Conservation (phyloP, 2,329 filamentous ascomycete genomes). For the Hypoxylon sp. region DNA sequence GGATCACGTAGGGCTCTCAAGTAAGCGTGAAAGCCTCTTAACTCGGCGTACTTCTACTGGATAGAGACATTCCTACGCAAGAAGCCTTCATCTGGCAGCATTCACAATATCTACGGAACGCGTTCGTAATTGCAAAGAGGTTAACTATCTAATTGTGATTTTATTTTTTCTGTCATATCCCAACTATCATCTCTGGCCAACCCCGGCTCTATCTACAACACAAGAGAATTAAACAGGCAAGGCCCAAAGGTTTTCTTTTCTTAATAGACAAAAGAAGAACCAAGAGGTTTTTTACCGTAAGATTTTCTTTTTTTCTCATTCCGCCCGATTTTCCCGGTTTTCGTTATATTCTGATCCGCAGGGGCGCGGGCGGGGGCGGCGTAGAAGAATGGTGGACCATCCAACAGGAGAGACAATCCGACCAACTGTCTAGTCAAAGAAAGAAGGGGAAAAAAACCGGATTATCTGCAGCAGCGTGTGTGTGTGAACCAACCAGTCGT, state of each 20-base stretch:
- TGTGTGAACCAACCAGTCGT: not conserved
- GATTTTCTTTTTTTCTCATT: not conserved
- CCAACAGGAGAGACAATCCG: not conserved
- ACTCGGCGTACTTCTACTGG: not conserved
- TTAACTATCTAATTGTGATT: not conserved
- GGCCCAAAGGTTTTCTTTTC: not conserved
- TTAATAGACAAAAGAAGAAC: not conserved
- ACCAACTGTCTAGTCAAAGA: conserved; percentile 3
- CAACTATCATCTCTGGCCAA: not conserved
- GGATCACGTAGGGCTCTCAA: not conserved
- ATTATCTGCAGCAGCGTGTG: not conserved
- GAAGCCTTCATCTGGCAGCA: not conserved
- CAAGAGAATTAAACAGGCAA: not conserved
- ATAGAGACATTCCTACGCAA: not conserved
- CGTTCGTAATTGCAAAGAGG: not conserved
- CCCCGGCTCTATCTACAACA: not conserved
- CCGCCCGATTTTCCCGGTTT: not conserved
- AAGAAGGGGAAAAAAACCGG: not conserved
- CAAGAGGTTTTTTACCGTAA: not conserved
- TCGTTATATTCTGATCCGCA: not conserved
- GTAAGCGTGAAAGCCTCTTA: not conserved
- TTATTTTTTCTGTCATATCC: not conserved
- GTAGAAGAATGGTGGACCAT: not conserved
- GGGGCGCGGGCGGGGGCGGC: too few species aligned
- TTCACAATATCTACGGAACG: not conserved